Evolutionary conservation across 176 grass and related monocot genomes (phyloP), one percentile per base, ranked within the genome.

Genomic region (Raddia distichophylla): DNA sequence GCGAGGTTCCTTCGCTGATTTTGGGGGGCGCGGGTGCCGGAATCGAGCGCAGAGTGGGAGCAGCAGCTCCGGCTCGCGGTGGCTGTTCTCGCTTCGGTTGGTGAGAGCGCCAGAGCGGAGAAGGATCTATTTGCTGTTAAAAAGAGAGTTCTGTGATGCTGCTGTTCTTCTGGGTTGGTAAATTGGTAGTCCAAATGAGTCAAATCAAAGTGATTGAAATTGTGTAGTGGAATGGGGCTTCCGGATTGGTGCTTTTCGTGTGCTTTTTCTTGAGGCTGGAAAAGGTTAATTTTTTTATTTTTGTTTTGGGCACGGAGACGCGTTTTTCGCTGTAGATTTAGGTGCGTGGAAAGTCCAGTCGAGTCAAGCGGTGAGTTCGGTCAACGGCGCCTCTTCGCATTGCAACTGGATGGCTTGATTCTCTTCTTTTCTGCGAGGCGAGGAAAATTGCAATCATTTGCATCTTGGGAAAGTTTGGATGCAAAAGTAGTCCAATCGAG

Each of bases 1-100:
- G 64, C 51, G 83, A 59, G 75, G 34, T 9, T 73, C 69, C 76
- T 56, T 64, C 22, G 56, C 64, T 71, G 82, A 71, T 51, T 69
- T 79, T 81, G 45, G 53, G 34, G 53, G 34, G 54, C 15, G 44
- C 14, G 16, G 68, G 67, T 20, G 4, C 69, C 71, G 12, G 64
- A 83, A 75, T 83, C 80, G 60, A 10, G 37, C 43, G 67, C 18
- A 67, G 2, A 8, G 16, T 35, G 56, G 7, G 8, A 19, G 16
- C 6, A 40, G 16, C 60, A 6, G 12, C 34, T 15, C 5, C 55
- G 66, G 57, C 57, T 81, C 80, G 49, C 20, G 48, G 55, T 84
- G 52, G 57, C 18, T 72, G 51, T 78, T 76, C 71, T 76, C 71
- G 33, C 49, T 43, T 64, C 57, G 77, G 82, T 77, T 77, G 83